phyloP scores from a whole-genome alignment of 306 rosid genomes.

The cucumber (Cucumis sativus) region Cucumber_9930_V3 NC_026660.2:983001-983500 shows the following conservation, averaged over 20 bases:
- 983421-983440: not conserved
- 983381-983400: not conserved
- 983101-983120: not conserved
- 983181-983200: not conserved
- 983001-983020: slow-evolving; percentile 62
- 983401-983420: not conserved
- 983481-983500: not conserved
- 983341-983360: not conserved
- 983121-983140: not conserved
- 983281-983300: not conserved
- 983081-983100: slow-evolving; percentile 7
- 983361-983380: not conserved
- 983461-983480: not conserved
- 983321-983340: not conserved
- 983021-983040: slow-evolving; percentile 56
- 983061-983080: slow-evolving; percentile 9
- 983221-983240: not conserved
- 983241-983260: too few relatives aligned
- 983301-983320: not conserved
- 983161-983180: not conserved
- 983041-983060: slow-evolving; percentile 77
- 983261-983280: too few relatives aligned
- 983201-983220: not conserved
- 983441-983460: not conserved
- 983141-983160: not conserved